A percentile compares a stretch with the other conserved stretches of the same genome.
Conservation (phyloP, 139 green algal genomes). For the Tetraselmis striata region DNA sequence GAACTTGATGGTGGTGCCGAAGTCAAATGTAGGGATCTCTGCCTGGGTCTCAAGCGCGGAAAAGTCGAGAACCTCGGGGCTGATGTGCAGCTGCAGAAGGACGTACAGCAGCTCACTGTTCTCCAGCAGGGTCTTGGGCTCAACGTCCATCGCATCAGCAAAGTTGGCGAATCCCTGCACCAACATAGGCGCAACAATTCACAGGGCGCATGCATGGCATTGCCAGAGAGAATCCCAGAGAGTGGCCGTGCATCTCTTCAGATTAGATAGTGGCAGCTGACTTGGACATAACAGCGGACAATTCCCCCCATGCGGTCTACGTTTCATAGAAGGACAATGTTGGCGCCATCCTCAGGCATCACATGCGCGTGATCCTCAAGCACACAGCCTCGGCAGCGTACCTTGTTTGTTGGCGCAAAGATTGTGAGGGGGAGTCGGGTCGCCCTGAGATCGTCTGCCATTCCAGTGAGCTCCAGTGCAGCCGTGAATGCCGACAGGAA, state of each 20-base stretch:
- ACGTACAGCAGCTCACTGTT: background rate
- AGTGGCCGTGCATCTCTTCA: no score
- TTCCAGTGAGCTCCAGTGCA: background rate
- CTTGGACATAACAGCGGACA: no score
- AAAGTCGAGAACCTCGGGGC: background rate
- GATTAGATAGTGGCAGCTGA: no score
- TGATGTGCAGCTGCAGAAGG: background rate
- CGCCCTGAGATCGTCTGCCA: background rate
- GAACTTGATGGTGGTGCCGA: background rate
- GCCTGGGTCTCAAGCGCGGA: background rate
- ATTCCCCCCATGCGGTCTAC: no score
- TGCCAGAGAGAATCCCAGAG: no score
- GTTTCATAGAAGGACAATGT: no score
- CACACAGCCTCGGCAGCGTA: no score
- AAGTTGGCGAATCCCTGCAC: background rate
- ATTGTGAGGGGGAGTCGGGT: background rate
- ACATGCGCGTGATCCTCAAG: no score
- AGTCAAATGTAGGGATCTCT: background rate
- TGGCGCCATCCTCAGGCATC: no score
- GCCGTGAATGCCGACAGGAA: background rate
- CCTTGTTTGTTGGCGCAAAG: background rate
- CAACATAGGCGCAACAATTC: no score
- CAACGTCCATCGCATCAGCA: background rate
- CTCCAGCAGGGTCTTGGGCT: background rate
- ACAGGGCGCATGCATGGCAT: no score